Base-by-base conservation (phyloP, 164 flowering plant genomes). In the Annona squamosa region DNA sequence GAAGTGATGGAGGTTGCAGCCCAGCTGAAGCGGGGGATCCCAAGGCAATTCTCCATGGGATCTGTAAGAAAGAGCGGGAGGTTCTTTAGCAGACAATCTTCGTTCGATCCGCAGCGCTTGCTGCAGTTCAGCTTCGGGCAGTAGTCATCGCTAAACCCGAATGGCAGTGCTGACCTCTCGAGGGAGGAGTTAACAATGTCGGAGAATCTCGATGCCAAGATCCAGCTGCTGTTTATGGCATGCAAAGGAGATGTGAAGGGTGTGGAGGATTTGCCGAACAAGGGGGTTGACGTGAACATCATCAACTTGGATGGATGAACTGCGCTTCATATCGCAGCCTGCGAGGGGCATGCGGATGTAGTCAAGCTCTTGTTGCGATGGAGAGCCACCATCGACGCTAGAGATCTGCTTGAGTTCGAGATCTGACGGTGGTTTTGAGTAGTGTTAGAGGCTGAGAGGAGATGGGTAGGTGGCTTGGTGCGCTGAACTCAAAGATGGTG, bases 341-440 rank as follows among this genome's bases (percentile, higher is more conserved):
- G 98, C 73, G 99, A 95, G 72, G 99, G 99, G 1, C 92, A 91
- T 70, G 86, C 81, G 3, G 93, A 88, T 16, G 97, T 95, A 48
- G 96, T 82, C 13, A 84, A 81, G 84, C 84, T 91, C 41, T 71
- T 95, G 78, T 74, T 95, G 71, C 80, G 81, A 44, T 75, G 91
- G 42, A 87, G 75, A 82, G 97, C 92, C 59, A 93, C 93, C 72
- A 89, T 95, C 1, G 93, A 95, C 79, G 97, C 98, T 3, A 88
- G 97, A 57, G 99, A 95, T 82, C 97, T 97, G 6, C 93, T 98
- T 98, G 99, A 98, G 12, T 91, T 97, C 74, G 93, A 98, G 90
- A 97, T 94, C 37, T 26, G 0, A 26, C 37, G 37, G 37, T 26
- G 37, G 37, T 26, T 26, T 26, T 26, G 37, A 26, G 37, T 26